Conservation (phyloP, 306 rosid genomes). For the Alnus glutinosa region DNA sequence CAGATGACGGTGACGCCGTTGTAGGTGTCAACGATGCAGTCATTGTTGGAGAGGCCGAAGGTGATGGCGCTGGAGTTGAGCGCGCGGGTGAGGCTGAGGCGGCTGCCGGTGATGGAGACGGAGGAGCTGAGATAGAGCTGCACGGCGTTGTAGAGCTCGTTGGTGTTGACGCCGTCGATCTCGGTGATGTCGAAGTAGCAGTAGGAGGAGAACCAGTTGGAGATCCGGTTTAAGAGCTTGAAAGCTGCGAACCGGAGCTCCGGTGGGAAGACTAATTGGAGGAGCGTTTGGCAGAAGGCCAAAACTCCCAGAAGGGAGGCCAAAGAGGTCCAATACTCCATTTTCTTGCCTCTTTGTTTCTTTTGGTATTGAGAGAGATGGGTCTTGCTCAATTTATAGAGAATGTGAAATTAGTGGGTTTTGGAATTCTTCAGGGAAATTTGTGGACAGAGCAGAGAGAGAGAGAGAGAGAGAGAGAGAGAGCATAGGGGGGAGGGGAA, state of each 20-base stretch:
- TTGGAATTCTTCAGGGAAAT: neutral
- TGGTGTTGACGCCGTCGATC: constrained; percentile 95
- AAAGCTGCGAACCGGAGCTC: constrained; percentile 74
- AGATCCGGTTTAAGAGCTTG: constrained; percentile 55
- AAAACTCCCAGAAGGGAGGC: constrained; percentile 84
- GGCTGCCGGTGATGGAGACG: constrained; percentile 62
- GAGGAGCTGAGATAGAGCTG: constrained; percentile 86
- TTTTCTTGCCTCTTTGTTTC: neutral
- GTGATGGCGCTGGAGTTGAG: constrained; percentile 85
- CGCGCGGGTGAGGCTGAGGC: constrained; percentile 83
- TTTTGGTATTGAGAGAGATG: neutral
- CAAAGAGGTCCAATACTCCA: constrained; percentile 88
- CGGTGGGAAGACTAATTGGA: constrained; percentile 84
- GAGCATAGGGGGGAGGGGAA: neutral
- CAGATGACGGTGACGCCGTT: constrained; percentile 70
- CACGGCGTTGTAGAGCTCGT: constrained; percentile 98
- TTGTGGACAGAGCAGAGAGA: constrained; percentile 2
- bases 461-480: constrained; percentile 12
- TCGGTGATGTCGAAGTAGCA: constrained; percentile 93
- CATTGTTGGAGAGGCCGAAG: constrained; percentile 83
- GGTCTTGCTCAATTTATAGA: constrained; percentile 45
- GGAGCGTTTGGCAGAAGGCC: constrained; percentile 82
- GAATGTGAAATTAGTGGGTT: neutral
- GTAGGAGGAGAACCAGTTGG: constrained; percentile 71
- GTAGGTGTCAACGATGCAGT: constrained; percentile 70